Evolutionary conservation across 1,284 basidiomycete genomes (phyloP).

Genomic region (Kwoniella shivajii): DNA sequence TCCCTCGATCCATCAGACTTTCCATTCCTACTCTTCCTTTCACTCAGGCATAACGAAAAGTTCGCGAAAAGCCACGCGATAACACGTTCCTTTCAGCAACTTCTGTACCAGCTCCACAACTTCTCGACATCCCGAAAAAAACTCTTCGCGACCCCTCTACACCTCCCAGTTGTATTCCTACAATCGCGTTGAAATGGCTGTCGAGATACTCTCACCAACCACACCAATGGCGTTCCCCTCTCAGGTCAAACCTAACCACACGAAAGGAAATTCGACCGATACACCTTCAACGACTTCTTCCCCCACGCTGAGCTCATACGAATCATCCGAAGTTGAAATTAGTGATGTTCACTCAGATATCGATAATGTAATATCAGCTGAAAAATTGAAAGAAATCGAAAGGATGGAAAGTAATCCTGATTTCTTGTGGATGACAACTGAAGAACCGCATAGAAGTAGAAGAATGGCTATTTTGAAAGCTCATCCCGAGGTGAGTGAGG

Average conservation of each 20-base stretch:
- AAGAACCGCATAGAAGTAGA: slow-evolving; percentile 90
- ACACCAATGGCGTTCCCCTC: background rate
- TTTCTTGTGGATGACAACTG: slow-evolving; percentile 94
- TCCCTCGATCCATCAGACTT: background rate
- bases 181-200: background rate
- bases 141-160: background rate
- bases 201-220: background rate
- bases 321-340: slow-evolving; percentile 10
- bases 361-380: background rate
- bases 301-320: slow-evolving; percentile 13
- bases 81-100: background rate
- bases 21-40: background rate
- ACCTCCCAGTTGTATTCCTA: background rate
- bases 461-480: slow-evolving; percentile 88
- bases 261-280: background rate
- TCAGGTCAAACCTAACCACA: background rate
- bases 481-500: slow-evolving; percentile 75
- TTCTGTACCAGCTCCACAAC: background rate
- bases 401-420: slow-evolving; percentile 56
- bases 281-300: slow-evolving; percentile 17
- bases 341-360: slow-evolving; percentile 1
- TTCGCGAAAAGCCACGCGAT: background rate
- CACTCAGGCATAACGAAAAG: background rate
- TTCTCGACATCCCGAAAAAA: background rate
- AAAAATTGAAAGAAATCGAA: slow-evolving; percentile 1